Base-by-base conservation (phyloP, 768 basidiomycete species). In the Calocybe indica region DNA sequence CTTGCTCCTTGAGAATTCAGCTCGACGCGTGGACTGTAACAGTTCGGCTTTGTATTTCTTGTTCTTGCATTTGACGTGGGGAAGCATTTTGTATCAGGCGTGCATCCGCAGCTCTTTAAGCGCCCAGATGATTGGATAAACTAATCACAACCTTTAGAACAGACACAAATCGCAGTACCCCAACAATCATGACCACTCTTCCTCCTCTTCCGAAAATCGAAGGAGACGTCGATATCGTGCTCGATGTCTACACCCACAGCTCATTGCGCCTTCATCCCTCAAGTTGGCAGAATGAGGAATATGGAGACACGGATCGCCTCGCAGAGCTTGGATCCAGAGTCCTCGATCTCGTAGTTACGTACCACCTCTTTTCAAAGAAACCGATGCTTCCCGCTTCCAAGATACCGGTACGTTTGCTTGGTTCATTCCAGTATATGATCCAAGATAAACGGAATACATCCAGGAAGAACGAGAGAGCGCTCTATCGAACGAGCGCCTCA, bases 301-400 rank as follows among this genome's bases (percentile, higher is more conserved):
- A 82, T 54, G 80, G 82, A 8, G 79, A 81, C 54, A 72, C 70
- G 14, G 74, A 78, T 15, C 78, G 86, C 39, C 72, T 88, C 9
- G 74, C 74, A 5, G 72, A 74, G 39, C 68, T 88, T 8, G 86
- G 86, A 6, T 58, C 64, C 43, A 71, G 66, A 49, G 74, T 75
- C 5, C 64, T 85, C 34, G 67, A 77, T 33, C 65, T 83, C 53
- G 71, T 66, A 3, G 71, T 82, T 40, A 78, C 78, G 46, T 67
- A 67, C 52, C 71, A 74, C 47, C 59, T 78, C 15, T 85, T 76
- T 56, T 58, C 56, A 11, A 68, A 70, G 53, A 64, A 60, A 7
- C 80, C 82, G 4, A 51, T 70, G 35, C 51, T 79, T 35, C 52
- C 63, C 6, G 68, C 69, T 0, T 31, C 62, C 1, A 67, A 77